phyloP scores from a whole-genome alignment of 2,329 filamentous ascomycete species.

The Bertia moriformis region DNA sequence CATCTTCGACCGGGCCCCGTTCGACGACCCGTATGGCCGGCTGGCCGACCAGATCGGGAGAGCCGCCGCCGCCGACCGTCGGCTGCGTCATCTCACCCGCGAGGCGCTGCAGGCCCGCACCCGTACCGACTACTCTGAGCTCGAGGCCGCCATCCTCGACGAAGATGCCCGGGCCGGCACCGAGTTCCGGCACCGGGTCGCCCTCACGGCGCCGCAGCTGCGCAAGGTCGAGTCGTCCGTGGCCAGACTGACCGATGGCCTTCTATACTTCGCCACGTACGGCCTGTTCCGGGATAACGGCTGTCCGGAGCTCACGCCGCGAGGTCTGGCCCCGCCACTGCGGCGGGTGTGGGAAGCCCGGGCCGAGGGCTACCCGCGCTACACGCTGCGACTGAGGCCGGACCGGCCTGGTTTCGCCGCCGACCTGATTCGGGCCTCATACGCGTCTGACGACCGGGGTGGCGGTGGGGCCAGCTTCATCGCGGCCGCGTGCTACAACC shows the following conservation, averaged over 20 bases:
- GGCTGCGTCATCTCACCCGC: neutral
- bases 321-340: neutral
- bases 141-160: neutral
- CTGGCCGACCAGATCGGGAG: neutral
- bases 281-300: neutral
- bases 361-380: neutral
- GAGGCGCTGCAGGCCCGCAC: neutral
- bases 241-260: neutral
- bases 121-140: neutral
- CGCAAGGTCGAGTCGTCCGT: neutral
- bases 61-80: no score
- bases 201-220: neutral
- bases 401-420: neutral
- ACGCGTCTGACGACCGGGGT: no score
- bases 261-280: neutral
- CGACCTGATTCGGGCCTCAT: neutral
- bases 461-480: no score
- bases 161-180: neutral
- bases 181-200: neutral
- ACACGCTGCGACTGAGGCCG: no score
- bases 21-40: neutral
- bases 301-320: neutral
- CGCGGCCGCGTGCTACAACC: slow-evolving; percentile 40
- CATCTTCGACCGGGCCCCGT: neutral
- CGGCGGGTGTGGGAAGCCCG: slow-evolving; percentile 4